Evolutionary conservation across 108 stramenopile species (phyloP).

Genomic region (Nitzschia sp.): DNA sequence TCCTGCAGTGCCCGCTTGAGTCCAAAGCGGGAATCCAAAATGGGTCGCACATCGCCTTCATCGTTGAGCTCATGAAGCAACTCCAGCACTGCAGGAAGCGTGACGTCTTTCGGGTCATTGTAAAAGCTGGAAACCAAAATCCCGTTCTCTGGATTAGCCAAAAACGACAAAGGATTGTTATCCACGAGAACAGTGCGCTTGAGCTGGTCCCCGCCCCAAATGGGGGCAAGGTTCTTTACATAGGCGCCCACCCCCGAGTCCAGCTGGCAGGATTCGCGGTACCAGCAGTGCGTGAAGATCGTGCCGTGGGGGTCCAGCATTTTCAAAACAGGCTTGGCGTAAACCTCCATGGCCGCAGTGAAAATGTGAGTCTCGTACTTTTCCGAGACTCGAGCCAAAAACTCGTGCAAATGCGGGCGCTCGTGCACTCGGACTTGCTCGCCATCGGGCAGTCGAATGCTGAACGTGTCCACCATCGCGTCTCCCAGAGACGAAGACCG

Average conservation of each 20-base stretch:
- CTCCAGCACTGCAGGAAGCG: conserved; percentile 88
- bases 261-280: conserved; percentile 90
- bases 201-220: conserved; percentile 21
- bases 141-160: conserved; percentile 95
- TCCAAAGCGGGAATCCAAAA: conserved; percentile 84
- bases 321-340: conserved; percentile 93
- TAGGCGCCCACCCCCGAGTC: conserved; percentile 76
- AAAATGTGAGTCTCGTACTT: conserved; percentile 95
- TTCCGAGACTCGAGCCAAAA: conserved; percentile 73
- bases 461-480: conserved; percentile 59
- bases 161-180: conserved; percentile 94
- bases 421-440: conserved; percentile 93
- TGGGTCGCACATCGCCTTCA: conserved; percentile 90
- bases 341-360: conserved; percentile 97
- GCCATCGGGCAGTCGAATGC: conserved; percentile 70
- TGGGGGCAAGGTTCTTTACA: conserved; percentile 67
- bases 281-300: conserved; percentile 81
- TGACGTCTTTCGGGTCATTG: conserved; percentile 92
- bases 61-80: conserved; percentile 88
- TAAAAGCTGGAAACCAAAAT: conserved; percentile 98
- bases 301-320: conserved; percentile 87
- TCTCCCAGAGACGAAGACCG: conserved; percentile 2
- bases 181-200: conserved; percentile 94
- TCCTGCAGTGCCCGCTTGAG: conserved; percentile 70
- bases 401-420: conserved; percentile 91